A percentile compares a stretch with the other conserved stretches of the same genome.
Conservation (phyloP, 2,329 filamentous ascomycete genomes). For the Colletotrichum sp. region DNA sequence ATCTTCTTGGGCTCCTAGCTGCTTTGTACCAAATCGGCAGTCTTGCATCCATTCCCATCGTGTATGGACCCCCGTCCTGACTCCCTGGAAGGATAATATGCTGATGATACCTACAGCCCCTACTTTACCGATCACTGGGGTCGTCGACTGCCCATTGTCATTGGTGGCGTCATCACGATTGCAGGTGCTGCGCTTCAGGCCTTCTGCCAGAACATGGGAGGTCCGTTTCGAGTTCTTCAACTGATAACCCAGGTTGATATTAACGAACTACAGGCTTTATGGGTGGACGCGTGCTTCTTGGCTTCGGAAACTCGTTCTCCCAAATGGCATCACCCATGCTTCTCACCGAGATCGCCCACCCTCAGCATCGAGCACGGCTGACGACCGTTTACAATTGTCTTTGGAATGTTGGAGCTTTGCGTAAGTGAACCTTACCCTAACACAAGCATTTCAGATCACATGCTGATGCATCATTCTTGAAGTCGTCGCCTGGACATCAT, state of each 20-base stretch:
- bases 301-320: slow-evolving; percentile 59
- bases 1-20: slow-evolving; percentile 55
- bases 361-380: slow-evolving; percentile 51
- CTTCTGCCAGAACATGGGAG: slow-evolving; percentile 45
- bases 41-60: slow-evolving; percentile 59
- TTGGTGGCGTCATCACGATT: slow-evolving; percentile 60
- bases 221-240: slow-evolving; percentile 21
- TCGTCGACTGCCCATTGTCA: slow-evolving; percentile 55
- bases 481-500: slow-evolving; percentile 53
- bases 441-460: slow-evolving; percentile 44
- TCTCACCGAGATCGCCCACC: slow-evolving; percentile 59
- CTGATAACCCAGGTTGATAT: not conserved
- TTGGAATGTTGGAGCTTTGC: slow-evolving; percentile 54
- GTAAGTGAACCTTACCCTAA: slow-evolving; percentile 30
- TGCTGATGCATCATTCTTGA: not conserved
- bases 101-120: slow-evolving; percentile 34
- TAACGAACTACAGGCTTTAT: slow-evolving; percentile 37
- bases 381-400: slow-evolving; percentile 59
- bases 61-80: slow-evolving; percentile 34
- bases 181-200: slow-evolving; percentile 62
- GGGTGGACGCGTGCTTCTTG: slow-evolving; percentile 59
- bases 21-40: slow-evolving; percentile 65
- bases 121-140: slow-evolving; percentile 59
- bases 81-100: not conserved
- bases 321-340: slow-evolving; percentile 58